Percentiles rank a stretch among this genome's conserved stretches.
Evolutionary conservation across 2,329 filamentous ascomycete species (phyloP).

Genomic region (Phialocephala subalpina): DNA sequence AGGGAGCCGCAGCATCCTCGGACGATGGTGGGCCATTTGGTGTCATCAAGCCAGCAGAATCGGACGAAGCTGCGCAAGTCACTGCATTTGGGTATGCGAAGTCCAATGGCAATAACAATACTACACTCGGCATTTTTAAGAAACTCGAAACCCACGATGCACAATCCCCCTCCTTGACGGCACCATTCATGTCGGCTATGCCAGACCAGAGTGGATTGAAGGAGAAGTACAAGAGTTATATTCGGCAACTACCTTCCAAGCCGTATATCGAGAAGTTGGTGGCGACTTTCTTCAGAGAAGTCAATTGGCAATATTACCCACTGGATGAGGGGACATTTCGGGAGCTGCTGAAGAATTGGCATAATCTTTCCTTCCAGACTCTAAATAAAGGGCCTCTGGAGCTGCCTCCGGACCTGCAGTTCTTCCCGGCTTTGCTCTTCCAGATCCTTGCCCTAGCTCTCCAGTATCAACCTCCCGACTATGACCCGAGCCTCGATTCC

Average conservation of each 20-base stretch:
- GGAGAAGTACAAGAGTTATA: constrained; percentile 65
- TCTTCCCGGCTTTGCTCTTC: constrained; percentile 67
- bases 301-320: constrained; percentile 66
- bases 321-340: constrained; percentile 62
- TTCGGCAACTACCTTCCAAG: constrained; percentile 64
- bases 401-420: constrained; percentile 58
- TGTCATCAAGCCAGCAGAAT: constrained; percentile 34
- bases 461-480: constrained; percentile 57
- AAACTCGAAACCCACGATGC: constrained; percentile 58
- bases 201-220: constrained; percentile 51
- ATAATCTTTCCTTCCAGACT: constrained; percentile 58
- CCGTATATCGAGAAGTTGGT: constrained; percentile 62
- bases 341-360: constrained; percentile 61
- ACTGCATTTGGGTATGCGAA: constrained; percentile 60
- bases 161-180: constrained; percentile 39
- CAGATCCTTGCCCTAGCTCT: constrained; percentile 64
- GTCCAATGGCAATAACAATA: constrained; percentile 54
- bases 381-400: constrained; percentile 59
- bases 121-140: constrained; percentile 62
- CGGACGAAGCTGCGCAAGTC: constrained; percentile 39
- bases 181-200: constrained; percentile 34
- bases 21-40: constrained; percentile 31
- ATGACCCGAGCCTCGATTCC: constrained; percentile 58
- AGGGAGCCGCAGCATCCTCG: constrained; percentile 28
- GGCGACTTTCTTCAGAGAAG: constrained; percentile 61